phyloP scores from a whole-genome alignment of 2,329 filamentous ascomycete genomes.

The Aspergillus fijiensis region DNA sequence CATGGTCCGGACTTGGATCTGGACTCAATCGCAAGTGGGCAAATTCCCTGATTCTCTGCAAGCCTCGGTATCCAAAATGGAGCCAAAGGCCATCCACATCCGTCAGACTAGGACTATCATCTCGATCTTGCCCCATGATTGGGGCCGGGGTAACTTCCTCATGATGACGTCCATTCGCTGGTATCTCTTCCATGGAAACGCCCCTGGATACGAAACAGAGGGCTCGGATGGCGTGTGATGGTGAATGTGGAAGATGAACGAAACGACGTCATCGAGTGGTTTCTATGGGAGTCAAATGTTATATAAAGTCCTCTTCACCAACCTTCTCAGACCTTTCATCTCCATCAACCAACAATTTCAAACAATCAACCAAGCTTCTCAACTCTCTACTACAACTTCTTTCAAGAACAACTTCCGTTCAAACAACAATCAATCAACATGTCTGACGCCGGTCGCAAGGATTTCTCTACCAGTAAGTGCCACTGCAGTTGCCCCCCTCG shows the following conservation, averaged over 20 bases:
- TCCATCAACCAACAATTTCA: constrained; percentile 13
- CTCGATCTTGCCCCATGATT: not conserved
- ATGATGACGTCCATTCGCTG: constrained; percentile 9
- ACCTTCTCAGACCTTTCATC: not conserved
- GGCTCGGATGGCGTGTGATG: not conserved
- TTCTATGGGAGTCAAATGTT: constrained; percentile 4
- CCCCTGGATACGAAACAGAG: not conserved
- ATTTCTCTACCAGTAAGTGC: constrained; percentile 52
- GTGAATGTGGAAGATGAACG: not conserved
- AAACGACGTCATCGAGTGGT: constrained; percentile 22
- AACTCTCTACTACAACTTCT: constrained; percentile 1
- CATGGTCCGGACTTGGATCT: not conserved
- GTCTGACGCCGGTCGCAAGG: constrained; percentile 64
- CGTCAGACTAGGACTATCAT: not conserved
- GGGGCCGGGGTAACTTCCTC: constrained; percentile 3
- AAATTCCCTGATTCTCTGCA: not conserved
- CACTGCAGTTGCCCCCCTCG: not conserved
- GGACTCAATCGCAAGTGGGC: not conserved
- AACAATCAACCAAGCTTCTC: constrained; percentile 3
- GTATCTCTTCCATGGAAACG: constrained; percentile 2
- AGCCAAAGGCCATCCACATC: not conserved
- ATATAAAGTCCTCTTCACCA: constrained; percentile 24
- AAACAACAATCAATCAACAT: constrained; percentile 44
- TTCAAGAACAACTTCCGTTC: constrained; percentile 5
- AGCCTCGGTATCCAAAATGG: not conserved